phyloP scores from a whole-genome alignment of 768 basidiomycete species.

The Lactifluus hygrophoroides region DNA sequence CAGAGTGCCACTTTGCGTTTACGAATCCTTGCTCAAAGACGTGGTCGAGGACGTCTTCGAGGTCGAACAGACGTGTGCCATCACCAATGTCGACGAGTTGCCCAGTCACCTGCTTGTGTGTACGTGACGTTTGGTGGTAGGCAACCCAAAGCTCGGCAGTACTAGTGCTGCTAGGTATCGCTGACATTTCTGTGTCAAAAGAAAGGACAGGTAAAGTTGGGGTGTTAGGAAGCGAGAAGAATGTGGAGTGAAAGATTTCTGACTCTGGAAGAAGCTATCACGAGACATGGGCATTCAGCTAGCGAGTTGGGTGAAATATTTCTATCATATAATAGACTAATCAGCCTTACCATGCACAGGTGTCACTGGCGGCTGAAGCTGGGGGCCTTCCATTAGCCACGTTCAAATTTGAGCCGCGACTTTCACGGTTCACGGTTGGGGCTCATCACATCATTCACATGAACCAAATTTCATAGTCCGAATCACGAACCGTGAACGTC shows the following conservation, averaged over 20 bases:
- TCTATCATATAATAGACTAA: too few relatives aligned
- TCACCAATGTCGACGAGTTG: conserved; percentile 42
- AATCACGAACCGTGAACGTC: too few relatives aligned
- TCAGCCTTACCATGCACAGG: too few relatives aligned
- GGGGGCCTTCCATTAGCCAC: too few relatives aligned
- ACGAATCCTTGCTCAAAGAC: conserved; percentile 40
- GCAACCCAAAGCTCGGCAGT: conserved; percentile 38
- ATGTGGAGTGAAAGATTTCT: neutral
- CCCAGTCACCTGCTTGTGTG: conserved; percentile 33
- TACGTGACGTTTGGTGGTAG: conserved; percentile 40
- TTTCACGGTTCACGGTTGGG: too few relatives aligned
- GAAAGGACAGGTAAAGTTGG: neutral
- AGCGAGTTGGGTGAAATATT: too few relatives aligned
- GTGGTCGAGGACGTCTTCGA: conserved; percentile 43
- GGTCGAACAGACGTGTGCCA: conserved; percentile 32
- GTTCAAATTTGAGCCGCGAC: too few relatives aligned
- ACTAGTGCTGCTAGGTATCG: neutral
- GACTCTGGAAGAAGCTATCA: neutral
- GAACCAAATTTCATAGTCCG: too few relatives aligned
- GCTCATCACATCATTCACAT: too few relatives aligned
- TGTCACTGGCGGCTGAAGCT: too few relatives aligned
- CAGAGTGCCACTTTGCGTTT: conserved; percentile 35
- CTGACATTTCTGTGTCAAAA: neutral
- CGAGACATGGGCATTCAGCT: too few relatives aligned
- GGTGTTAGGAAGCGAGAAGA: neutral